Percentiles rank a stretch among this genome's conserved stretches.
phyloP scores from a whole-genome alignment of 139 green algal genomes.

The Yamagishiella unicocca region DNA sequence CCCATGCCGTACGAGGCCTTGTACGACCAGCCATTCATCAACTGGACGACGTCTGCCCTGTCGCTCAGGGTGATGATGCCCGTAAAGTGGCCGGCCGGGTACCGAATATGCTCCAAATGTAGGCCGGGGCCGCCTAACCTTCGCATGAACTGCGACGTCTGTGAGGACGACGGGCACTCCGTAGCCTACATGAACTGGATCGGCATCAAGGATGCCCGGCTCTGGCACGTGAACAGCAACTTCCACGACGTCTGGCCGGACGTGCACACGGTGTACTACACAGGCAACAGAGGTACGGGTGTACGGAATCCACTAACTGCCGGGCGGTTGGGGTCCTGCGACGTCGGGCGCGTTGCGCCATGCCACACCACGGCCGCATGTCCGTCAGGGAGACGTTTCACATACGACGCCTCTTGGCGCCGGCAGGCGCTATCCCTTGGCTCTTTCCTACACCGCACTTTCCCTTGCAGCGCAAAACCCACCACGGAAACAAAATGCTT shows the following conservation, averaged over 20 bases:
- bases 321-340: neutral
- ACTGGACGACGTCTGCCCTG: neutral
- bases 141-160: neutral
- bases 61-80: neutral
- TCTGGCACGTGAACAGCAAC: neutral
- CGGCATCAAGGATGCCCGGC: neutral
- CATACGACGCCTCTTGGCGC: neutral
- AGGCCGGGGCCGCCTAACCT: neutral
- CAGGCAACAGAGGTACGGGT: neutral
- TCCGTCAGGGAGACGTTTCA: neutral
- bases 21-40: conserved; percentile 22
- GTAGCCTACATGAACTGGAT: neutral
- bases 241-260: neutral
- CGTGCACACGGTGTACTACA: neutral
- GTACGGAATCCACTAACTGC: neutral
- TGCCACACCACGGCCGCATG: neutral
- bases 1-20: neutral
- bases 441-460: neutral
- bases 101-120: neutral
- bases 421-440: neutral
- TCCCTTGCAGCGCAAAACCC: neutral
- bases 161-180: neutral
- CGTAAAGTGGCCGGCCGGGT: neutral
- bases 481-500: neutral
- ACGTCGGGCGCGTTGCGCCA: neutral